Evolutionary conservation across 2,329 filamentous ascomycete genomes (phyloP).

Genomic region (Monilinia fructigena): DNA sequence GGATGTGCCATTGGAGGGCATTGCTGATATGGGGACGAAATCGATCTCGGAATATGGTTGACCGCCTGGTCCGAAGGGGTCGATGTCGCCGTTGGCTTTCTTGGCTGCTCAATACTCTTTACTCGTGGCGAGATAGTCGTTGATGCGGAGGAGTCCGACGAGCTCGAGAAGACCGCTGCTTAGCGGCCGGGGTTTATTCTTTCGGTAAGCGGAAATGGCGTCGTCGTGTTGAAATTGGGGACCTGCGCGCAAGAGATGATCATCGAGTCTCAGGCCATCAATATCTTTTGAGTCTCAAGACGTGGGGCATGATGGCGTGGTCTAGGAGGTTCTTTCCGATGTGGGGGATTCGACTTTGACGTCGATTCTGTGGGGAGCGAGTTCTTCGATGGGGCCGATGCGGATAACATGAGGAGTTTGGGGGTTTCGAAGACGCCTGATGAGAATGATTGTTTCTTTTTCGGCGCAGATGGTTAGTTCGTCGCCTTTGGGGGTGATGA

Average conservation of each 20-base stretch:
- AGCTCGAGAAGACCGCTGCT: conserved; percentile 49
- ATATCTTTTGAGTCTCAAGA: conserved; percentile 45
- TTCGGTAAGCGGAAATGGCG: conserved; percentile 43
- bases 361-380: conserved; percentile 25
- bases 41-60: conserved; percentile 63
- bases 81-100: conserved; percentile 43
- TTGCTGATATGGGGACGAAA: conserved; percentile 56
- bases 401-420: conserved; percentile 41
- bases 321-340: conserved; percentile 23
- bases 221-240: conserved; percentile 40
- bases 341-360: conserved; percentile 30
- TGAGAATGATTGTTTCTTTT: conserved; percentile 39
- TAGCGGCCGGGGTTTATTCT: conserved; percentile 44
- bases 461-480: conserved; percentile 42
- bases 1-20: conserved; percentile 51
- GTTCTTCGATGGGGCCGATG: conserved; percentile 33
- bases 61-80: conserved; percentile 55
- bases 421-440: conserved; percentile 36
- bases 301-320: conserved; percentile 41
- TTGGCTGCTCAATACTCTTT: conserved; percentile 49
- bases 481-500: conserved; percentile 43
- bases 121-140: conserved; percentile 51
- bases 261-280: conserved; percentile 44
- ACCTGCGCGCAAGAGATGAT: conserved; percentile 42
- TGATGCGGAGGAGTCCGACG: conserved; percentile 57